phyloP scores from a whole-genome alignment of 441 rosid species.

The California macrophylla region DNA sequence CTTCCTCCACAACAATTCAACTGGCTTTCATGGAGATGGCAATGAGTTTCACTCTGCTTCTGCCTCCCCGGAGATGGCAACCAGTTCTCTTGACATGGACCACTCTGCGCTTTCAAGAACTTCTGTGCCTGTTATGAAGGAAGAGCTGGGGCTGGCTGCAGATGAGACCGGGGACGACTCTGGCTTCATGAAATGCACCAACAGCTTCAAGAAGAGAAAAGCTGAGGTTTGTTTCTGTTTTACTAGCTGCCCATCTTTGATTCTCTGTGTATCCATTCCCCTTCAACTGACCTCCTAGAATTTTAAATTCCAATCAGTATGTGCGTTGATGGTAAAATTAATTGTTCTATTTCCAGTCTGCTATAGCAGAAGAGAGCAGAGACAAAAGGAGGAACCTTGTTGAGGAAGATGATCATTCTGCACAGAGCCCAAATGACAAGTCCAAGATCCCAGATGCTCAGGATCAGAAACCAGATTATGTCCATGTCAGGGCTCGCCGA shows the following conservation, averaged over 20 bases:
- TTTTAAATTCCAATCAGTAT: background rate
- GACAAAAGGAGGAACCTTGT: constrained; percentile 24
- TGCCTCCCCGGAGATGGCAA: background rate
- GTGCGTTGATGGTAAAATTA: background rate
- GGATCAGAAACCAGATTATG: constrained; percentile 33
- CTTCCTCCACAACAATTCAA: background rate
- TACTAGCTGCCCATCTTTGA: background rate
- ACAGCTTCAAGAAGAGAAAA: constrained; percentile 32
- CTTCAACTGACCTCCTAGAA: too few relatives aligned
- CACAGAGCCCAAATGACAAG: constrained; percentile 24
- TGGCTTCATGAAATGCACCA: constrained; percentile 1
- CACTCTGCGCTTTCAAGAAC: constrained; percentile 29
- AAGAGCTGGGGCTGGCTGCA: constrained; percentile 18
- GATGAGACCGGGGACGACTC: constrained; percentile 6
- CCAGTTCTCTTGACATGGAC: constrained; percentile 19
- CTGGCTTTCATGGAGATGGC: background rate
- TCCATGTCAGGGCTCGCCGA: constrained; percentile 46
- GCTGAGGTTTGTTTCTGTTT: constrained; percentile 30
- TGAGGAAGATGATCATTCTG: constrained; percentile 28
- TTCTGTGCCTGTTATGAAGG: constrained; percentile 13
- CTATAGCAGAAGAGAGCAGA: constrained; percentile 22
- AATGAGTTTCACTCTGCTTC: background rate
- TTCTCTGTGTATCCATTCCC: too few relatives aligned
- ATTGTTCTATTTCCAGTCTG: constrained; percentile 19
- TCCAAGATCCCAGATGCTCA: constrained; percentile 21